Percentiles rank a stretch among this genome's conserved stretches.
phyloP scores from a whole-genome alignment of 1,284 basidiomycete species.

The Microbotryum violaceum region DNA sequence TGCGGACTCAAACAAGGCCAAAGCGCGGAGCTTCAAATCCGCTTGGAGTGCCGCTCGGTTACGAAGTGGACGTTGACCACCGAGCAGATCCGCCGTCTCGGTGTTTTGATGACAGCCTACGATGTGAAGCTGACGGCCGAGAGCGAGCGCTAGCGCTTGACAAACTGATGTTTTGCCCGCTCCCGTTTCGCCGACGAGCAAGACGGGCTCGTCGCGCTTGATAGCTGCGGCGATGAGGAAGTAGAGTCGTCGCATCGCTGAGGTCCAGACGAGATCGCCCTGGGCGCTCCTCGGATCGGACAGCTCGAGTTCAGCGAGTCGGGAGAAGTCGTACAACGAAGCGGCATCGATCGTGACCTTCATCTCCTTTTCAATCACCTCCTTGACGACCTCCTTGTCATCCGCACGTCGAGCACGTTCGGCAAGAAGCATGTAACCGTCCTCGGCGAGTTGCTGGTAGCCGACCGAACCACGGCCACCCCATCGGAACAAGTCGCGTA shows the following conservation, averaged over 20 bases:
- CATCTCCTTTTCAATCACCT: conserved; percentile 85
- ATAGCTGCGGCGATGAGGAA: conserved; percentile 74
- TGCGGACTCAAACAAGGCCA: conserved; percentile 29
- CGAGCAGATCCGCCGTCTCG: conserved; percentile 96
- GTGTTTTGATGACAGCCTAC: conserved; percentile 99
- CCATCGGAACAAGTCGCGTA: conserved; percentile 97
- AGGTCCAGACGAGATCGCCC: conserved; percentile 72
- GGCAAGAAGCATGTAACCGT: conserved; percentile 96
- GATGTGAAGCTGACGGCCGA: conserved; percentile 57
- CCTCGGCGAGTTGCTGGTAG: conserved; percentile 87
- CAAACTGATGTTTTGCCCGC: conserved; percentile 97
- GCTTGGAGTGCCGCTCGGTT: conserved; percentile 55
- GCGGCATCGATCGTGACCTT: conserved; percentile 73
- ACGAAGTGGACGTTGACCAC: conserved; percentile 85
- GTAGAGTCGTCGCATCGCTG: conserved; percentile 84
- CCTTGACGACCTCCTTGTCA: conserved; percentile 82
- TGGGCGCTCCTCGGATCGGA: conserved; percentile 48
- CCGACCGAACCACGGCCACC: conserved; percentile 72
- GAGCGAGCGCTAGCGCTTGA: conserved; percentile 71
- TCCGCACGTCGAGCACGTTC: conserved; percentile 79
- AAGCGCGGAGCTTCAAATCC: conserved; percentile 38
- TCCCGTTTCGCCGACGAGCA: conserved; percentile 97
- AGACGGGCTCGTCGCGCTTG: conserved; percentile 84
- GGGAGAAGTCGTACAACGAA: conserved; percentile 56
- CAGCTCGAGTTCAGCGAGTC: conserved; percentile 51